Conservation (phyloP, 2,329 filamentous ascomycete genomes). For the Emergomyces orientalis region DNA sequence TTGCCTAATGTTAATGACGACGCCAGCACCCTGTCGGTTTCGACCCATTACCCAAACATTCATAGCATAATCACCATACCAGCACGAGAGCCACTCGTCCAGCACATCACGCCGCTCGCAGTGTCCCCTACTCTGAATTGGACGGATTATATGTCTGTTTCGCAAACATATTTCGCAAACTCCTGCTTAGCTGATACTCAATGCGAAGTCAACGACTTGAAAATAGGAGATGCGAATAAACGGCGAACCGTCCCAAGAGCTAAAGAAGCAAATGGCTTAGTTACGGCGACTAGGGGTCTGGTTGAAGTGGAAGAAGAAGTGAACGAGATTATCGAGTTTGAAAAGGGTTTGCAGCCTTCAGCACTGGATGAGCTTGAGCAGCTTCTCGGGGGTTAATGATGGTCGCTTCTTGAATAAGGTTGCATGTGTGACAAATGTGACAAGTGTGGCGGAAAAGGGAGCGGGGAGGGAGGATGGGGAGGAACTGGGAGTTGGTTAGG, state of each 20-base stretch:
- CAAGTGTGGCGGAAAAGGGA: too few species aligned
- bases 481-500: background rate
- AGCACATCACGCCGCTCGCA: background rate
- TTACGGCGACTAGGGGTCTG: background rate
- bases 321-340: constrained; percentile 8
- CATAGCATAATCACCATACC: background rate
- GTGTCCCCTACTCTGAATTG: background rate
- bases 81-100: background rate
- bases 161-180: background rate
- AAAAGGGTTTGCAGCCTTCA: constrained; percentile 11
- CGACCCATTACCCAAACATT: background rate
- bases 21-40: background rate
- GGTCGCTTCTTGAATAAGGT: background rate
- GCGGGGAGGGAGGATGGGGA: too few species aligned
- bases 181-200: background rate
- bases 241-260: background rate
- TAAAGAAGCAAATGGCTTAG: background rate
- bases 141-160: background rate
- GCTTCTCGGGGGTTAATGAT: constrained; percentile 10
- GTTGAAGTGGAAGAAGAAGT: background rate
- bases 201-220: background rate
- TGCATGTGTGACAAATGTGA: too few species aligned
- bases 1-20: background rate
- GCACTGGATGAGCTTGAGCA: constrained; percentile 12
- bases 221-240: background rate